Percentiles rank a stretch among this genome's conserved stretches.
Evolutionary conservation across 306 rosid genomes (phyloP).

Genomic region (Begonia peltatifolia): DNA sequence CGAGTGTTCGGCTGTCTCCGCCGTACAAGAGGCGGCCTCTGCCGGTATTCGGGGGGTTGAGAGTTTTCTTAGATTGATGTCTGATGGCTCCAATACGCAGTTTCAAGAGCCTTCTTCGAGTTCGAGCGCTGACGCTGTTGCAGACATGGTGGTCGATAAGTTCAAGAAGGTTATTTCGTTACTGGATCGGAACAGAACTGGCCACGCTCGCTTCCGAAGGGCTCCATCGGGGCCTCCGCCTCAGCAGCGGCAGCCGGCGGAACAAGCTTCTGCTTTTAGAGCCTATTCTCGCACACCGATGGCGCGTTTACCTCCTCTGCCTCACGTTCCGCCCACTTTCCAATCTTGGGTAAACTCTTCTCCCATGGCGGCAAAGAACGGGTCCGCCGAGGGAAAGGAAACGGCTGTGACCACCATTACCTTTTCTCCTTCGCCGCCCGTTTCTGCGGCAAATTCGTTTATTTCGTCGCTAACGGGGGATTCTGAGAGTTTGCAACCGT

Average conservation of each 20-base stretch:
- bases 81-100: neutral
- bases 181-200: constrained; percentile 63
- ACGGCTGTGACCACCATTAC: constrained; percentile 33
- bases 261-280: neutral
- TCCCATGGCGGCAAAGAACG: constrained; percentile 6
- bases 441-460: constrained; percentile 39
- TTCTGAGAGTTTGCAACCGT: constrained; percentile 31
- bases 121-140: constrained; percentile 39
- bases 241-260: constrained; percentile 1
- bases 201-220: constrained; percentile 81
- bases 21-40: neutral
- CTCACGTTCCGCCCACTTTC: constrained; percentile 1
- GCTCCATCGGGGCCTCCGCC: constrained; percentile 29
- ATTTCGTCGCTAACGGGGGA: constrained; percentile 65
- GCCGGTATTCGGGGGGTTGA: neutral
- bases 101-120: neutral
- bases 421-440: constrained; percentile 26
- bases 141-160: constrained; percentile 70
- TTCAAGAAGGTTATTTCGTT: constrained; percentile 70
- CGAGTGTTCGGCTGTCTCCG: constrained; percentile 2
- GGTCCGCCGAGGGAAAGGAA: constrained; percentile 23
- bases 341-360: neutral
- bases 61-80: neutral
- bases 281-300: constrained; percentile 48
- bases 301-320: constrained; percentile 62